Percentiles rank a stretch among this genome's conserved stretches.
Evolutionary conservation across 805 yeast genomes (phyloP).

Genomic region (Candida qinlingensis): DNA sequence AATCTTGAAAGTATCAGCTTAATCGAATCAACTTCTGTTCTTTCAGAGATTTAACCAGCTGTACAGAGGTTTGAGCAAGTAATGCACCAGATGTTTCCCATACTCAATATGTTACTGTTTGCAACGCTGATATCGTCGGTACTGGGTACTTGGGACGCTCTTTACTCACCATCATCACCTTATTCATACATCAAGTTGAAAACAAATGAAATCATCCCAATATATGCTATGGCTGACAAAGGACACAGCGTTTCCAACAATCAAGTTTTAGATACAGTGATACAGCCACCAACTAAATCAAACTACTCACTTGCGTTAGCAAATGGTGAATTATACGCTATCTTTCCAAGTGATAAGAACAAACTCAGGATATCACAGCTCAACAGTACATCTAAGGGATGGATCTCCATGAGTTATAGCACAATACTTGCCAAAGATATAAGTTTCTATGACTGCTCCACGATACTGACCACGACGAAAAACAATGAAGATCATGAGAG

Average conservation of each 20-base stretch:
- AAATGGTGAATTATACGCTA: constrained; percentile 18
- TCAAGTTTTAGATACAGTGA: neutral
- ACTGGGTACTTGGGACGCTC: constrained; percentile 12
- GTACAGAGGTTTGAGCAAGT: too few species aligned
- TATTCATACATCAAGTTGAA: constrained; percentile 19
- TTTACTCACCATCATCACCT: constrained; percentile 13
- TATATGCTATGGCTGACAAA: constrained; percentile 8
- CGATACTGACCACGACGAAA: constrained; percentile 35
- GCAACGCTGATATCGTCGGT: neutral
- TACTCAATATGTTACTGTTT: neutral
- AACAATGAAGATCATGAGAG: constrained; percentile 30
- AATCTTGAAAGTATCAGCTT: too few species aligned
- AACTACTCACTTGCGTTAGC: constrained; percentile 22
- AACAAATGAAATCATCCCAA: constrained; percentile 16
- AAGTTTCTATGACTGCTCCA: constrained; percentile 25
- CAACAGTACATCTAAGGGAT: constrained; percentile 5
- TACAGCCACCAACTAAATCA: constrained; percentile 14
- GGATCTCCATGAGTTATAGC: constrained; percentile 13
- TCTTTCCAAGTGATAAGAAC: constrained; percentile 7
- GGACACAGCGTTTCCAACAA: constrained; percentile 1
- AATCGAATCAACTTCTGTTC: too few species aligned
- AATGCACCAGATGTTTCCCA: neutral
- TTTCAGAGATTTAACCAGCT: too few species aligned
- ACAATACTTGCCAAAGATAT: constrained; percentile 12
- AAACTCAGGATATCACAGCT: constrained; percentile 11